phyloP scores from a whole-genome alignment of 2,329 filamentous ascomycete species.

The Clarireedia hainanense region DNA sequence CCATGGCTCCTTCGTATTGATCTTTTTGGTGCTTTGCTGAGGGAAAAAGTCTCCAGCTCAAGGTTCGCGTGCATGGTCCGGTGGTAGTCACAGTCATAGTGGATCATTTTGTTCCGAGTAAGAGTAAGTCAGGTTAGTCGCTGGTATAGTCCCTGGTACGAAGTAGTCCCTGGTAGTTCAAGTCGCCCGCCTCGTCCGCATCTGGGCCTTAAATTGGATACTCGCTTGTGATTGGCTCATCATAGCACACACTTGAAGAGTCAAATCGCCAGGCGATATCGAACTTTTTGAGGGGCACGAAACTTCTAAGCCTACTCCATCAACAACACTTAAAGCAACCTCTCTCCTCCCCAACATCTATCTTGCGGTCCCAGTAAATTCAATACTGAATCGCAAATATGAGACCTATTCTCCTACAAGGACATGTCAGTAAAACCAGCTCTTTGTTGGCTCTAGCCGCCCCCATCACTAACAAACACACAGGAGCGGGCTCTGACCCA shows the following conservation, averaged over 20 bases:
- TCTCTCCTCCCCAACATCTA: neutral
- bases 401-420: conserved; percentile 93
- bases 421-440: conserved; percentile 59
- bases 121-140: too few relatives aligned
- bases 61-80: too few relatives aligned
- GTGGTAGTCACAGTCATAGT: too few relatives aligned
- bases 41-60: too few relatives aligned
- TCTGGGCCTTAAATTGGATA: neutral
- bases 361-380: conserved; percentile 1
- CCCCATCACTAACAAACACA: conserved; percentile 18
- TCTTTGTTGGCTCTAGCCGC: neutral
- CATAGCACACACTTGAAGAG: conserved; percentile 9
- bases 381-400: conserved; percentile 48
- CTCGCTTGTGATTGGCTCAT: conserved; percentile 8
- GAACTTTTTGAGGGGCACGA: conserved; percentile 13
- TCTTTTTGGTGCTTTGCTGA: too few relatives aligned
- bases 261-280: conserved; percentile 8
- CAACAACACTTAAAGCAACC: neutral
- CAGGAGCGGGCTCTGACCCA: conserved; percentile 90
- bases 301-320: conserved; percentile 3
- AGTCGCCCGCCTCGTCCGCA: neutral
- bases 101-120: too few relatives aligned
- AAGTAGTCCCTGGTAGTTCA: neutral
- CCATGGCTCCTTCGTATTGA: too few relatives aligned
- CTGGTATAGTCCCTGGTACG: too few relatives aligned